phyloP scores from a whole-genome alignment of 345 rosid genomes.

The Hevea brasiliensis region DNA sequence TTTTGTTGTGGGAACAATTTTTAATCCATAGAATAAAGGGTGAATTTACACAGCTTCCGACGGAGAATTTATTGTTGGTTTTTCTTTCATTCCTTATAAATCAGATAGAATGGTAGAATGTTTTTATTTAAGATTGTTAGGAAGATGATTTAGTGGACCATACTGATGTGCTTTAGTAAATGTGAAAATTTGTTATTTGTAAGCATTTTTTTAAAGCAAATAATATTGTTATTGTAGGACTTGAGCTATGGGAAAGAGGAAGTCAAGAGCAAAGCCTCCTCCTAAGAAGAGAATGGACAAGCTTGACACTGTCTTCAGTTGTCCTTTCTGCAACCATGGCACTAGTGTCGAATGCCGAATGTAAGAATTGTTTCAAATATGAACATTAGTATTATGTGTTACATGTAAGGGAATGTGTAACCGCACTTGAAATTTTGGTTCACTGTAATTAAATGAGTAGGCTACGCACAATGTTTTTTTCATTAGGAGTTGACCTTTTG shows the following conservation, averaged over 20 bases:
- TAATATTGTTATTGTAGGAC: neutral
- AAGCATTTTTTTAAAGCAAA: neutral
- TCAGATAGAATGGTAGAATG: neutral
- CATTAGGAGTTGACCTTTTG: neutral
- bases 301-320: slow-evolving; percentile 92
- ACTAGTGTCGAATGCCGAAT: slow-evolving; percentile 80
- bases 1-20: neutral
- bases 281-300: slow-evolving; percentile 89
- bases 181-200: neutral
- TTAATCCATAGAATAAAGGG: too few species aligned
- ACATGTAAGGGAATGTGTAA: neutral
- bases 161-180: neutral
- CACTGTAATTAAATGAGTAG: neutral
- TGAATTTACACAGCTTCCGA: too few species aligned
- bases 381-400: neutral
- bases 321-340: slow-evolving; percentile 97
- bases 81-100: too few species aligned
- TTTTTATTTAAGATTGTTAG: neutral
- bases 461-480: neutral
- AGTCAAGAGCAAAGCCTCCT: slow-evolving; percentile 93
- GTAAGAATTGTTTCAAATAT: slow-evolving; percentile 36
- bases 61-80: too few species aligned
- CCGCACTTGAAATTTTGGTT: neutral
- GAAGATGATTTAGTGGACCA: neutral
- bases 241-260: slow-evolving; percentile 85